These are phyloP conservation scores for Przewalskia tangutica DNA, from an alignment of 257 asterid genomes.

Conservation along the genomic window DNA sequence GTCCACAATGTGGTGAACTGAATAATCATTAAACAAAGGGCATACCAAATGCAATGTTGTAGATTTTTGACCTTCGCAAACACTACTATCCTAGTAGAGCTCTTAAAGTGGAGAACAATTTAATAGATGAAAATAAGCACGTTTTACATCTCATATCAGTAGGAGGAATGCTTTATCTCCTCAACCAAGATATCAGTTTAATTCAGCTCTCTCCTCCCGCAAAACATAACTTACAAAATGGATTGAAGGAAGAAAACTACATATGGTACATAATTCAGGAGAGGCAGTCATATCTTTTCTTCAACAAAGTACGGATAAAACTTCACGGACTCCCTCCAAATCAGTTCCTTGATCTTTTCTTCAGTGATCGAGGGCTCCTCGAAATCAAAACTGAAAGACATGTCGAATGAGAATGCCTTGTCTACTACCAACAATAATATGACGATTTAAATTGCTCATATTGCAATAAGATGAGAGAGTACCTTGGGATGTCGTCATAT, in stretches of 20 bases:
- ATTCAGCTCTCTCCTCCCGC: background rate
- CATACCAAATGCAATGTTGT: background rate
- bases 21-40: background rate
- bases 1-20: background rate
- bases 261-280: background rate
- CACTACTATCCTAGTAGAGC: background rate
- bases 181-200: background rate
- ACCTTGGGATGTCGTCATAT: no score
- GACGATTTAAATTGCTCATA: no score
- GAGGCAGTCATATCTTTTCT: background rate
- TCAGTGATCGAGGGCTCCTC: slow-evolving; percentile 49
- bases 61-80: background rate
- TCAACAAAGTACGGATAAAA: slow-evolving; percentile 30
- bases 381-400: slow-evolving; percentile 52
- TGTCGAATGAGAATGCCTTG: background rate
- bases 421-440: no score
- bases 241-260: background rate
- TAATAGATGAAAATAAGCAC: background rate
- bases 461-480: no score
- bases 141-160: background rate
- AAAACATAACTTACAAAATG: background rate
- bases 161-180: background rate
- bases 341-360: slow-evolving; percentile 55
- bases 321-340: slow-evolving; percentile 48
- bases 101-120: background rate